Evolutionary conservation across 2,329 filamentous ascomycete genomes (phyloP), one percentile per base, ranked within the genome.

Genomic region (Waltergamsia citrina): DNA sequence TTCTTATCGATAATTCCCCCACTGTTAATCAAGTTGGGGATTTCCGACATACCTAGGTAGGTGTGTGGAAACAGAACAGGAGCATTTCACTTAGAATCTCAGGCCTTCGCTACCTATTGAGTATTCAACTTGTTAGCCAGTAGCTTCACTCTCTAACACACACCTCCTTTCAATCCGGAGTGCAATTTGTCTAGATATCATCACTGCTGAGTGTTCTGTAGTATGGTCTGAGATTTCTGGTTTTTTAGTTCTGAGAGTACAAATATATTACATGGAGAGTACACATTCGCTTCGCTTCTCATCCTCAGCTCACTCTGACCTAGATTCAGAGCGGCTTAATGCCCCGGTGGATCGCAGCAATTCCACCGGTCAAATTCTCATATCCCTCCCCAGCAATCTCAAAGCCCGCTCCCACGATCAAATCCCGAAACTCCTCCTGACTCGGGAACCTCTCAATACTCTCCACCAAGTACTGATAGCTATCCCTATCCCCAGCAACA

Each of bases 401-500:
- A 52, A 98, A 98, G 2, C 90, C 90, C 4, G 85, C 90, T 18
- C 80, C 74, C 44, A 73, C 58, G 50, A 94, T 92, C 84, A 94
- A 87, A 22, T 75, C 70, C 43, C 80, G 73, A 52, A 94, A 98
- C 44, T 85, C 78, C 34, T 78, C 71, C 65, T 98, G 93, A 45
- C 67, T 81, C 1, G 92, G 93, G 54, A 96, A 96, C 31, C 74
- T 69, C 61, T 95, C 88, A 57, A 98, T 98, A 58, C 88, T 95
- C 69, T 98, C 92, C 8, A 98, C 92, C 8, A 98, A 69, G 60
- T 98, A 98, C 67, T 98, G 92, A 59, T 98, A 98, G 55, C 86
- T 94, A 51, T 93, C 90, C 37, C 90, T 71, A 55, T 98, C 93
- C 6, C 85, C 86, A 2, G 92, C 90, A 12, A 98, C 88, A 40